These are phyloP conservation scores for Chlamydomonas sphaeroides DNA, from an alignment of 139 green algal genomes.

Conservation along the genomic window DNA sequence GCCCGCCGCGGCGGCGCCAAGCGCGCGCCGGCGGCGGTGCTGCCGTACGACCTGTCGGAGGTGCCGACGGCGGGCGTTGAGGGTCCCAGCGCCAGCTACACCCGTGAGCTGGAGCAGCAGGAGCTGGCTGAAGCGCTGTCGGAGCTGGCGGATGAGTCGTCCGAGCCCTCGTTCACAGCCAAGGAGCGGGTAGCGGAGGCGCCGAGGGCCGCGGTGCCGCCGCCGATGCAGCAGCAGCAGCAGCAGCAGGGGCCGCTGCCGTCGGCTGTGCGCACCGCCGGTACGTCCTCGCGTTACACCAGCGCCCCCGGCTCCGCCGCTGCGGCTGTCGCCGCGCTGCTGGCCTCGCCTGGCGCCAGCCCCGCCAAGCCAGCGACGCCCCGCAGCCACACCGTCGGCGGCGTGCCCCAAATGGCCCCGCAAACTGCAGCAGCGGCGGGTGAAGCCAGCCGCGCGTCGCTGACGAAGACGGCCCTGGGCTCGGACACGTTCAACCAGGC, in stretches of 20 bases:
- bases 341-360: background rate
- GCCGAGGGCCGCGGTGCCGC: background rate
- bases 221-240: no score
- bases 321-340: background rate
- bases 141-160: no score
- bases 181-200: background rate
- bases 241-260: no score
- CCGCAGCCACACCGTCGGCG: background rate
- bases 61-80: slow-evolving; percentile 9
- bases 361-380: background rate
- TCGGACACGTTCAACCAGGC: background rate
- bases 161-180: no score
- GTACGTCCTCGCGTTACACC: background rate
- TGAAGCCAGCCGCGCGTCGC: background rate
- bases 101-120: slow-evolving; percentile 22
- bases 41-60: slow-evolving; percentile 24
- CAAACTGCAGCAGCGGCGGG: no score
- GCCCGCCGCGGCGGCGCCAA: background rate
- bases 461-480: background rate
- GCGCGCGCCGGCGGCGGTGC: background rate
- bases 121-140: slow-evolving; percentile 5
- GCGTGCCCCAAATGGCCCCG: background rate
- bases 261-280: background rate
- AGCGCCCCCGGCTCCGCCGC: background rate
- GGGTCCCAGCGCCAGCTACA: slow-evolving; percentile 23